phyloP scores from a whole-genome alignment of 2,329 filamentous ascomycete species.

The Scytalidium lignicola region DNA sequence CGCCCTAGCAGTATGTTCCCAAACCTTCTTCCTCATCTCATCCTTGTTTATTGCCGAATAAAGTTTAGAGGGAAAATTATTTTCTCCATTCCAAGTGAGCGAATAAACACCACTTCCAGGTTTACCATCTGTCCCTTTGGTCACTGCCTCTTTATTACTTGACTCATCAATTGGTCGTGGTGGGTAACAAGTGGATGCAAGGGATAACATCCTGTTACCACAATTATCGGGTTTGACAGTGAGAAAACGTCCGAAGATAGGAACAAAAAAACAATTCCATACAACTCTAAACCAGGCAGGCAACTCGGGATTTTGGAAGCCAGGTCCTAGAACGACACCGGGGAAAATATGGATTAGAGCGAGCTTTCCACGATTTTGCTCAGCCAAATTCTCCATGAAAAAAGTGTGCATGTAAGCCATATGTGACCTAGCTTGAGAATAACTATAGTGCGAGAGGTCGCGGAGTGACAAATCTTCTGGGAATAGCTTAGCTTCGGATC shows the following conservation, averaged over 20 bases:
- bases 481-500: conserved; percentile 23
- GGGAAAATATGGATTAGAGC: conserved; percentile 28
- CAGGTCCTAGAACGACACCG: conserved; percentile 27
- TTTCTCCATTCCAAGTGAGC: conserved; percentile 14
- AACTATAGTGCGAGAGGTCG: conserved; percentile 18
- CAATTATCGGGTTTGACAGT: conserved; percentile 15
- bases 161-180: conserved; percentile 5
- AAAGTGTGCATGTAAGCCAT: conserved; percentile 28
- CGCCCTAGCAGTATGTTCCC: conserved; percentile 19
- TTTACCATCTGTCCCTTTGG: conserved; percentile 15
- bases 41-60: conserved; percentile 17
- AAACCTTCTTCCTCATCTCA: conserved; percentile 15
- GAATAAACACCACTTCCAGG: conserved; percentile 23
- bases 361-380: conserved; percentile 22
- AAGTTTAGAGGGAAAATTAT: conserved; percentile 7
- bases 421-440: conserved; percentile 24
- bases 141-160: conserved; percentile 4
- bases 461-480: conserved; percentile 25
- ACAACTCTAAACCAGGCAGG: conserved; percentile 26
- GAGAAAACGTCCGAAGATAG: not conserved
- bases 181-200: conserved; percentile 17
- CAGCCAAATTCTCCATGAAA: conserved; percentile 26
- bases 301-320: conserved; percentile 19
- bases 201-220: conserved; percentile 27
- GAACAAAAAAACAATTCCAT: conserved; percentile 21